These are phyloP conservation scores for Thelonectria blattea DNA, from an alignment of 2,329 filamentous ascomycete species.

Conservation along the genomic window DNA sequence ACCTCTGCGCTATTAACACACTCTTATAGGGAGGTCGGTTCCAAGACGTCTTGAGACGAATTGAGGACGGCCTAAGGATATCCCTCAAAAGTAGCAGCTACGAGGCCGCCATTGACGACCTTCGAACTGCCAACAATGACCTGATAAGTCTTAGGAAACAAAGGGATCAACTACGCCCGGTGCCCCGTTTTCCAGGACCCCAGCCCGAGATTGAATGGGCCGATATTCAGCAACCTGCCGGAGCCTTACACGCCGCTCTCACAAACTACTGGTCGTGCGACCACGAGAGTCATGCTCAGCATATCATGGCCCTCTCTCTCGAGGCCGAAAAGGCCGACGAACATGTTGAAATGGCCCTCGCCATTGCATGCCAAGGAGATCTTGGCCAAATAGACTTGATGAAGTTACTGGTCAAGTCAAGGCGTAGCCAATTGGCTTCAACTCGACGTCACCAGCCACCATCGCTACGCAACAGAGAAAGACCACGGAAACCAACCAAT, in stretches of 20 bases:
- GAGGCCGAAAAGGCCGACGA: not conserved
- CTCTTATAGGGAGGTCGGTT: not conserved
- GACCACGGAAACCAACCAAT: not conserved
- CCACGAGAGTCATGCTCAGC: not conserved
- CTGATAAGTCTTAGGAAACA: not conserved
- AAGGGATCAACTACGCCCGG: not conserved
- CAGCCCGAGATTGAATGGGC: too few species aligned
- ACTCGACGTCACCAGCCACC: not conserved
- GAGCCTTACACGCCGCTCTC: not conserved
- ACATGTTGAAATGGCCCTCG: not conserved
- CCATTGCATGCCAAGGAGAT: not conserved
- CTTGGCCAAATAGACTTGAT: not conserved
- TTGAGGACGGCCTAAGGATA: not conserved
- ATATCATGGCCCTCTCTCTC: not conserved
- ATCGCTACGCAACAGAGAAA: not conserved
- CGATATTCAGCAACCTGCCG: too few species aligned
- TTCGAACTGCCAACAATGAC: not conserved
- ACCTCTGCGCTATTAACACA: too few species aligned
- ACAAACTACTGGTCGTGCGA: not conserved
- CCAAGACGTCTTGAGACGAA: not conserved
- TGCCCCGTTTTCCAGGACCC: too few species aligned
- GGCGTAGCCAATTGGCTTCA: not conserved
- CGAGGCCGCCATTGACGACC: not conserved
- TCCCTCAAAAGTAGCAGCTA: not conserved
- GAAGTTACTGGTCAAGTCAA: not conserved